Base-by-base conservation (phyloP, 83 land plant species). In the Isoetes engelmannii region DNA sequence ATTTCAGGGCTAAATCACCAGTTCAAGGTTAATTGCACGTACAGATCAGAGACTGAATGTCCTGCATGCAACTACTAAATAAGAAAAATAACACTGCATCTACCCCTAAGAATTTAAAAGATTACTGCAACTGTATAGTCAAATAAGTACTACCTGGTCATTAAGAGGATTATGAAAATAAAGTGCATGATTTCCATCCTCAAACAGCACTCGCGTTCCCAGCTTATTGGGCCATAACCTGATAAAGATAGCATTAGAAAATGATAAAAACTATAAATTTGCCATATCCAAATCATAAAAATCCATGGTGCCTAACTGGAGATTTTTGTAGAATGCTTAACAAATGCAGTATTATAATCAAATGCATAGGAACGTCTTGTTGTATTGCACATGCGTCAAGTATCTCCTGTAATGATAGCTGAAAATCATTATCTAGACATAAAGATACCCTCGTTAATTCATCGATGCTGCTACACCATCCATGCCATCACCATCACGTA, bases 151-250 rank as follows among this genome's bases (percentile, higher is more conserved):
- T 6, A 72, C 74, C 74, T 72, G 56, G 47, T 72, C 66, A 21
- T 60, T 18, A 0, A 72, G n/a, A 45, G 74, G 74, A 63, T 63
- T 72, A 42, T 62, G 63, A 1, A 61, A 7, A 48, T 44, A 61
- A 7, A 61, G 8, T 7, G 47, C 6, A 8, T 59, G 65, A 7
- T 44, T 21, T 46, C 63, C 74, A 61, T 72, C 74, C 55, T 72
- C 74, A 72, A 72, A 63, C 18, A 72, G 7, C 53, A 72, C 4
- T 0, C 74, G 74, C 3, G 74, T 65, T 21, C 69, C 74, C 21
- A 68, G 2, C 45, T n/a, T 10, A 44, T 70, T 70, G 18, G 48
- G 28, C 72, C 72, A 70, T 12, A 70, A 5, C 9, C 65, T 70
- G 72, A 7, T n/a, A 55, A 18, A 21, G 17, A 0, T 15, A 1